A percentile compares a stretch with the other conserved stretches of the same genome.
Evolutionary conservation across 352 stramenopile species (phyloP).

Genomic region (Phytophthora cajani): DNA sequence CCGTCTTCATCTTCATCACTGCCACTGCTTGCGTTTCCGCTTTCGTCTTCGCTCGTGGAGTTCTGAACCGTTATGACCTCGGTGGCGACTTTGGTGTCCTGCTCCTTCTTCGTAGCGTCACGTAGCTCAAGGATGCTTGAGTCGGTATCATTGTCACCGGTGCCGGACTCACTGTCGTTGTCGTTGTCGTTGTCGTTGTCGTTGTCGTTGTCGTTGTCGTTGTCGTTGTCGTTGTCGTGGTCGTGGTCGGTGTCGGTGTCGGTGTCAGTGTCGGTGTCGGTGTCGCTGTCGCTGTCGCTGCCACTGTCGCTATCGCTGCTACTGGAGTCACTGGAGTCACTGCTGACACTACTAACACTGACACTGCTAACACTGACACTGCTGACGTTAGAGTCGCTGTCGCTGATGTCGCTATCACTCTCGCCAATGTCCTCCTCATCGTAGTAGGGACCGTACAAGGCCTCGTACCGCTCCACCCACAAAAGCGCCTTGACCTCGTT

Average conservation of each 20-base stretch:
- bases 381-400: conserved; percentile 8
- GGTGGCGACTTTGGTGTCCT: neutral
- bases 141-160: neutral
- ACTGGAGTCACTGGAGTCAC: neutral
- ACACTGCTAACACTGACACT: conserved; percentile 8
- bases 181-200: neutral
- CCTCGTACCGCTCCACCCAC: conserved; percentile 55
- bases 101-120: neutral
- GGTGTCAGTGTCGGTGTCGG: neutral
- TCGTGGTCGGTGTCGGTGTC: conserved; percentile 2
- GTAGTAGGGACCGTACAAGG: conserved; percentile 27
- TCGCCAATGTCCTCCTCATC: conserved; percentile 21
- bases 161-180: neutral
- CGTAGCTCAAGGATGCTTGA: neutral
- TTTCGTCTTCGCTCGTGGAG: neutral
- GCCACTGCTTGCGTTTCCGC: neutral
- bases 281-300: neutral
- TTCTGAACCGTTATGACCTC: neutral
- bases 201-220: neutral
- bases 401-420: conserved; percentile 17
- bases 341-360: conserved; percentile 3
- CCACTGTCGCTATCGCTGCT: neutral
- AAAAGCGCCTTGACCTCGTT: conserved; percentile 51
- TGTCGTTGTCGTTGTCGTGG: neutral
- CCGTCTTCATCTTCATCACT: neutral